phyloP scores from a whole-genome alignment of 2,329 filamentous ascomycete genomes.

The Immersiporthe knoxdaviesiana region DNA sequence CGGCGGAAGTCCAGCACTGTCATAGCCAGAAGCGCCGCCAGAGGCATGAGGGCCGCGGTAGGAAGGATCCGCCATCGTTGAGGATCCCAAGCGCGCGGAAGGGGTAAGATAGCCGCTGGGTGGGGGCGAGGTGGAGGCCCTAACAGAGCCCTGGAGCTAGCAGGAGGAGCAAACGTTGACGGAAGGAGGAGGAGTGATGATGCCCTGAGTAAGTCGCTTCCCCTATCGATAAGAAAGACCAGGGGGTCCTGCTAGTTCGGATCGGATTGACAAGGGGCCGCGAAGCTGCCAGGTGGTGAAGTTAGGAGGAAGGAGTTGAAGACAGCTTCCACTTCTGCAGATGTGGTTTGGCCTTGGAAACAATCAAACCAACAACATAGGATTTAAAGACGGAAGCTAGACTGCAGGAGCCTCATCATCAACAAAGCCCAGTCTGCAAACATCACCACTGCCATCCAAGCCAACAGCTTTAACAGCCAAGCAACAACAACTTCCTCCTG shows the following conservation, averaged over 20 bases:
- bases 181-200: background rate
- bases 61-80: slow-evolving; percentile 10
- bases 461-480: background rate
- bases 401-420: background rate
- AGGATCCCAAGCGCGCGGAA: background rate
- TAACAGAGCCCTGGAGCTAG: background rate
- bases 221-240: background rate
- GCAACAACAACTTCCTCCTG: slow-evolving; percentile 2
- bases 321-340: slow-evolving; percentile 6
- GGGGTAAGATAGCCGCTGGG: background rate
- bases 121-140: background rate
- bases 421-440: background rate
- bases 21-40: slow-evolving; percentile 7
- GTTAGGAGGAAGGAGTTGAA: background rate
- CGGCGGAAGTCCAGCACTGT: slow-evolving; percentile 12
- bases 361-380: background rate
- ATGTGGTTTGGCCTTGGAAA: background rate
- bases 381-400: background rate
- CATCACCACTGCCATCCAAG: background rate
- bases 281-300: slow-evolving; percentile 15
- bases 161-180: background rate
- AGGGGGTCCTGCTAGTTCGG: background rate
- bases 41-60: background rate
- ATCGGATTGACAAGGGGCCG: slow-evolving; percentile 3
- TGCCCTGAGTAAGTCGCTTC: background rate